Evolutionary conservation across 495 filamentous ascomycete species (phyloP), one percentile per base, ranked within the genome.

Genomic region (Aspergillus homomorphus): DNA sequence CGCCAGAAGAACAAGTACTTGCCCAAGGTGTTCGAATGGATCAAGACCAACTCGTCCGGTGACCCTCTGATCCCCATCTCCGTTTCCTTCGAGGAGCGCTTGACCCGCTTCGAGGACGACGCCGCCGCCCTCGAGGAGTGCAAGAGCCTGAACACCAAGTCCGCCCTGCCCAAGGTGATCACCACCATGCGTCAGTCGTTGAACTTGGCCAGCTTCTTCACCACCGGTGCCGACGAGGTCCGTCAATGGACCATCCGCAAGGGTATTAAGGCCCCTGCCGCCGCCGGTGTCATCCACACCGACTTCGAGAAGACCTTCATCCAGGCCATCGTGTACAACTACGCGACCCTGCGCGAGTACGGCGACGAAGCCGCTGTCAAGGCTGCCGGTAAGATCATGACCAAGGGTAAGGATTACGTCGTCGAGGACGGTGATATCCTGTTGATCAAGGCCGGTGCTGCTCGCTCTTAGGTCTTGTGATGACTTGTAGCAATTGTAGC

Each of bases 301-400:
- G 95, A 99, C 70, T 98, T 99, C 61, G 95, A 99, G 76, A 99
- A 99, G 85, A 99, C 95, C 0, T 99, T 99, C 77, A 99, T 99
- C 65, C 95, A 99, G 77, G 90, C 82, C 28, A 80, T 99, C 59
- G 89, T 96, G 46, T 96, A 81, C 77, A 97, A 95, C 78, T 98
- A 85, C 77, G 76, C 63, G 22, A 73, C 81, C 8, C 79, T 98
- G 51, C 89, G 86, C 75, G 92, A 96, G 75, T 77, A 88, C 30
- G 93, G 92, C 26, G 92, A 96, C 69, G 95, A 99, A 76, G 80
- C 83, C 19, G 83, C 85, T 53, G 89, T 97, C 59, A 96, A 91
- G 81, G 86, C 95, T 19, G 90, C 89, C 66, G 95, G 95, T 62
- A 99, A 99, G 80, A 69, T 98, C 54, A 87, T 96, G 87, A 98